Evolutionary conservation across 2,329 filamentous ascomycete genomes (phyloP).

Genomic region (Moelleriella libera): DNA sequence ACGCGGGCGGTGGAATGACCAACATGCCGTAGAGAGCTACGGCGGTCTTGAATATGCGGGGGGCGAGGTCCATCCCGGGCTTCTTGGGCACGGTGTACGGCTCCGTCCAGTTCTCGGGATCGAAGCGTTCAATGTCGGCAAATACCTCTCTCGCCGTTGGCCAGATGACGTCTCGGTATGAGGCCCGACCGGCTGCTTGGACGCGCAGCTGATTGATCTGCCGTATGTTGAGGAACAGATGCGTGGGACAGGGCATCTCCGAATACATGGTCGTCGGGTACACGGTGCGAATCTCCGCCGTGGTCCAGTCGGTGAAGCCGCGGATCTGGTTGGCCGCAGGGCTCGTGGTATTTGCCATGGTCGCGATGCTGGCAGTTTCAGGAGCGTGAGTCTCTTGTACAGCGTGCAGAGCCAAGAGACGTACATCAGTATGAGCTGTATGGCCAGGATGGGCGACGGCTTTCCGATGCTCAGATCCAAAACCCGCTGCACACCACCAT

Average conservation of each 20-base stretch:
- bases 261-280: slow-evolving; percentile 2
- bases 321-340: slow-evolving; percentile 2
- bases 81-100: slow-evolving; percentile 1
- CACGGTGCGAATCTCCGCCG: not conserved
- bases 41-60: slow-evolving; percentile 1
- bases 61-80: not conserved
- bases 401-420: not conserved
- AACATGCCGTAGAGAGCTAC: slow-evolving; percentile 1
- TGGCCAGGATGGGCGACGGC: slow-evolving; percentile 2
- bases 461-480: slow-evolving; percentile 1
- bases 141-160: not conserved
- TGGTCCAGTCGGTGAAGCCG: slow-evolving; percentile 1
- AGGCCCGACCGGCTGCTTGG: not conserved
- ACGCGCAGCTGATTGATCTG: slow-evolving; percentile 1
- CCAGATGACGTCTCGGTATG: not conserved
- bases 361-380: not conserved
- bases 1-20: not conserved
- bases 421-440: slow-evolving; percentile 3
- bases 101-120: slow-evolving; percentile 2
- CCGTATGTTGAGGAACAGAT: slow-evolving; percentile 2
- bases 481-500: slow-evolving; percentile 1
- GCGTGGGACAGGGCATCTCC: slow-evolving; percentile 3
- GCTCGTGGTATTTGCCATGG: slow-evolving; percentile 3
- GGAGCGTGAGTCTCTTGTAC: not conserved
- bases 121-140: not conserved